Percentiles rank a stretch among this genome's conserved stretches.
phyloP scores from a whole-genome alignment of 2,329 filamentous ascomycete genomes.

The Pseudovirgaria hyperparasitica region DNA sequence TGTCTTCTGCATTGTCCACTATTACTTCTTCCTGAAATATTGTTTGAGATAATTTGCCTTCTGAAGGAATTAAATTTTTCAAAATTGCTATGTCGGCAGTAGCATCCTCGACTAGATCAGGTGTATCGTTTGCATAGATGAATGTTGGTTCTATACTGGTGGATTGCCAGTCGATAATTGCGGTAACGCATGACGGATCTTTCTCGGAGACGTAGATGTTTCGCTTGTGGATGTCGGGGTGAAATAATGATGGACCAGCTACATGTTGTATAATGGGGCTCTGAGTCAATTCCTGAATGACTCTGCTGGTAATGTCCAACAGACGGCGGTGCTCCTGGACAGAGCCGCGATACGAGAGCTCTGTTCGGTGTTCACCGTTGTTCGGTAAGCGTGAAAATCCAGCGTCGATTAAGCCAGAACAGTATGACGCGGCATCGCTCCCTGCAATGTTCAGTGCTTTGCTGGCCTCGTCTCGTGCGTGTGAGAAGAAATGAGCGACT shows the following conservation, averaged over 20 bases:
- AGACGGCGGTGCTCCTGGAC: slow-evolving; percentile 7
- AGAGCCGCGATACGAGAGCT: slow-evolving; percentile 6
- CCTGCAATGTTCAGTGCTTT: no score
- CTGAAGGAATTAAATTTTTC: no score
- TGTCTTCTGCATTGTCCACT: no score
- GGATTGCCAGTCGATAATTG: slow-evolving; percentile 9
- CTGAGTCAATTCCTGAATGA: slow-evolving; percentile 4
- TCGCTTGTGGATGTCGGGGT: slow-evolving; percentile 7
- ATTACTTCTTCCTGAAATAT: no score
- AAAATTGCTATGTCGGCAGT: no score
- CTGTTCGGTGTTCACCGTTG: not conserved
- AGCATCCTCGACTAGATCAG: no score
- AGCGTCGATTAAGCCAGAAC: no score
- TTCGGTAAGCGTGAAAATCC: no score
- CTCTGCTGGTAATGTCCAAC: slow-evolving; percentile 3
- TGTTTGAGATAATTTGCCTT: no score
- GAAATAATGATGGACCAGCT: slow-evolving; percentile 4
- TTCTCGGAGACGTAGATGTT: slow-evolving; percentile 9
- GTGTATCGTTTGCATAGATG: slow-evolving; percentile 2
- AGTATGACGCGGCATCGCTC: no score
- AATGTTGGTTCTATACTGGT: slow-evolving; percentile 4
- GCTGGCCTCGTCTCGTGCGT: no score
- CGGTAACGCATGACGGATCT: slow-evolving; percentile 5
- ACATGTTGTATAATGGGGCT: slow-evolving; percentile 3
- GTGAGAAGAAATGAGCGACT: slow-evolving; percentile 1